Evolutionary conservation across 306 rosid species (phyloP).

Genomic region (Biancaea sappan): DNA sequence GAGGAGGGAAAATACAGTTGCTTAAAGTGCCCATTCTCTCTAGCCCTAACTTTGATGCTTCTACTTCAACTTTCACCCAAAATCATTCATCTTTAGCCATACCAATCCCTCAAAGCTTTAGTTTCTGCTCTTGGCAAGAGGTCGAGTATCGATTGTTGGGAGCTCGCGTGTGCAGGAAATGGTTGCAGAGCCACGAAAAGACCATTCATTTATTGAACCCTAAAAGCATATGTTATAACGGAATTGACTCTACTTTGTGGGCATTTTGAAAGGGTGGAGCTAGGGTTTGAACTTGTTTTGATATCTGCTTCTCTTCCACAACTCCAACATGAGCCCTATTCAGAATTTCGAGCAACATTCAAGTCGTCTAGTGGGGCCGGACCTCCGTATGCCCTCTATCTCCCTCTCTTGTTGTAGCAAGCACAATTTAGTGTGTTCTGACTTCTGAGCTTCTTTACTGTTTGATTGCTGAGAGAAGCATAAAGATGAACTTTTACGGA

Average conservation of each 20-base stretch:
- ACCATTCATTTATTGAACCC: slow-evolving; percentile 38
- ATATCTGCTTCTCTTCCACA: slow-evolving; percentile 14
- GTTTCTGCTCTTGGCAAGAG: background rate
- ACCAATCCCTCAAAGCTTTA: background rate
- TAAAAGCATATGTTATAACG: slow-evolving; percentile 25
- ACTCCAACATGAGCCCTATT: slow-evolving; percentile 78
- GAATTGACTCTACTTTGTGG: slow-evolving; percentile 1
- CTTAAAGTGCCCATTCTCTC: background rate
- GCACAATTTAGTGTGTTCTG: background rate
- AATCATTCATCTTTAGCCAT: background rate
- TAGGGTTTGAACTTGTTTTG: slow-evolving; percentile 49
- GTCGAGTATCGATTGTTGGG: background rate
- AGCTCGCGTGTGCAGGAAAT: background rate
- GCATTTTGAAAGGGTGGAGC: background rate
- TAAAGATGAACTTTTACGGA: background rate
- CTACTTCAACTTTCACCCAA: background rate
- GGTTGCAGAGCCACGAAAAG: background rate
- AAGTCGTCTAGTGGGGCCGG: slow-evolving; percentile 73
- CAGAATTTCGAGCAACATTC: slow-evolving; percentile 96
- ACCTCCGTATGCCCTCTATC: slow-evolving; percentile 57
- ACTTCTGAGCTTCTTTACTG: background rate
- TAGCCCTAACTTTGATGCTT: slow-evolving; percentile 15
- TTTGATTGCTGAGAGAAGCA: slow-evolving; percentile 14
- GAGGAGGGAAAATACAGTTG: slow-evolving; percentile 29
- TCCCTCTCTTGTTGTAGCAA: background rate